Evolutionary conservation across 306 rosid genomes (phyloP), one percentile per base, ranked within the genome.

Genomic region (Cyamopsis tetragonoloba): DNA sequence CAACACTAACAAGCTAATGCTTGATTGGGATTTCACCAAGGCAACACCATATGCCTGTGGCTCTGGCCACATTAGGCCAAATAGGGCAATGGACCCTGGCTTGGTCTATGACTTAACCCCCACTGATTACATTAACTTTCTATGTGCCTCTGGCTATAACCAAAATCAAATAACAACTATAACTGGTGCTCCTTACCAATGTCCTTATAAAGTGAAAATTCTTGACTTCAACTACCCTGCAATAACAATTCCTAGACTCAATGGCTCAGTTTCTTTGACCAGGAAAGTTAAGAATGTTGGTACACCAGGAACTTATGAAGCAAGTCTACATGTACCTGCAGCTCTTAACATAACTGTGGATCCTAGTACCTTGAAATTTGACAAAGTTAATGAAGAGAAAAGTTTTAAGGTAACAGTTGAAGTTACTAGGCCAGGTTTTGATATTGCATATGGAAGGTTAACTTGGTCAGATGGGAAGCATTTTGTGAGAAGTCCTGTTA

Each of bases 21-120:
- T 17, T 10, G 85, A 84, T 53, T 73, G 61, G 0, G 38, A 62
- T 2, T 0, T 3, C 28, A 13, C 0, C 0, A 57, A 34, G 41
- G 86, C 86, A 63, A 82, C 85, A 2, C 83, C 91, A 7, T 83
- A 72, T 69, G 39, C 62, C 13, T 81, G 82, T 46, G 95, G 96
- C 2, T 42, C 78, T 11, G 92, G 97, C 10, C 97, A 91, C 64
- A 84, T 84, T 0, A 70, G 85, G 53, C 97, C 93, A 32, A 76
- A 82, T 35, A 76, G 77, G 17, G 97, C 97, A 57, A 74, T 78
- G 83, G 86, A 88, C 58, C 96, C 97, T 1, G 96, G 97, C 22
- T 66, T 91, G 81, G 80, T 91, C 50, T 91, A 91, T 69, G 97
- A 91, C 68, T 44, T 86, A 6, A 60, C 61, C 34, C 23, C 7